Evolutionary conservation across 257 asterid genomes (phyloP), one percentile per base, ranked within the genome.

Genomic region (Solanum ossicruentum): DNA sequence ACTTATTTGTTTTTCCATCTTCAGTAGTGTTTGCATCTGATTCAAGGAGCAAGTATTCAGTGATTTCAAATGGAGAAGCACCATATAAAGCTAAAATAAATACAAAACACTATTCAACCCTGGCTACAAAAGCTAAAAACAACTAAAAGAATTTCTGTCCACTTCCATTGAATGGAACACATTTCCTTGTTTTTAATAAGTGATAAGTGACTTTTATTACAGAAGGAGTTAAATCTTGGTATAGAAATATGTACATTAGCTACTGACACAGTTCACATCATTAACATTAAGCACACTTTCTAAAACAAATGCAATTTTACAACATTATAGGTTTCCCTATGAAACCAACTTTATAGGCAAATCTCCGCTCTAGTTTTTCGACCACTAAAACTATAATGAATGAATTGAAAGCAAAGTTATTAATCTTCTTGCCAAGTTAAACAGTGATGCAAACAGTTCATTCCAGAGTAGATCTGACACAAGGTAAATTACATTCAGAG

Each of bases 1-100:
- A 49, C 87, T 92, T 95, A 81, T 87, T 85, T 80, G 92, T 81
- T 85, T 94, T 94, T 86, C 94, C 93, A 89, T 88, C 88, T 49
- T 86, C 95, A 84, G 90, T 77, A 55, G 78, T 85, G 84, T 88
- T 89, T 72, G 91, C 91, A 87, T 92, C 98, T 95, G 90, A 88
- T 86, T 87, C 80, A 84, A 85, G 84, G 77, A 84, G 57, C 20
- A 89, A 86, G 85, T 86, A 47, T 72, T 16, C 63, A 77, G 65
- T 77, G 63, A 52, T 23, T 52, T 51, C 82, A 77, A 77, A 77
- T 52, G 82, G 63, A 52, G 26, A 77, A 51, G 82, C 82, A 75
- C 13, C 82, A 49, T 47, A 49, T 13, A 75, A 67, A 75, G 82
- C 82, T 49, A 45, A 47, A 72, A 72, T 41, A 70, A 6, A 65